phyloP scores from a whole-genome alignment of 148 eudicot species.

The Polygonum maritimum region DNA sequence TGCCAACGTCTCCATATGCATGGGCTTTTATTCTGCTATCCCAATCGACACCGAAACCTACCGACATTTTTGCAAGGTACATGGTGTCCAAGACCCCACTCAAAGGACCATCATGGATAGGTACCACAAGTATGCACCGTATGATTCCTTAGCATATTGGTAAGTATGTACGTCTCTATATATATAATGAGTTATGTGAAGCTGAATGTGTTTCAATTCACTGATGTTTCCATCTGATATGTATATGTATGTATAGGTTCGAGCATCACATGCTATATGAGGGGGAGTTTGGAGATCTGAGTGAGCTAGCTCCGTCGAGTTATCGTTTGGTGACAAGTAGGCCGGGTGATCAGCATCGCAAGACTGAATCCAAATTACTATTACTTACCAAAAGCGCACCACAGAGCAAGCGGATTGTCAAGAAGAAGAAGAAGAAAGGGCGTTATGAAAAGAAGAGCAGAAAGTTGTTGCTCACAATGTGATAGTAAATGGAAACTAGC shows the following conservation, averaged over 20 bases:
- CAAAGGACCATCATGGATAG: constrained; percentile 11
- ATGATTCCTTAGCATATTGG: constrained; percentile 48
- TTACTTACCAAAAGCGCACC: background rate
- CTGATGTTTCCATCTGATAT: background rate
- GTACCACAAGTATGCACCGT: constrained; percentile 39
- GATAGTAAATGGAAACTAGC: background rate
- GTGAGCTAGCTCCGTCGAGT: background rate
- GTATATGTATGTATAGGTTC: background rate
- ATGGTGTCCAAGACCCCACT: constrained; percentile 13
- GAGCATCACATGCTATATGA: background rate
- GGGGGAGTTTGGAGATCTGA: background rate
- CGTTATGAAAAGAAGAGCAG: background rate
- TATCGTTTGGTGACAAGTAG: background rate
- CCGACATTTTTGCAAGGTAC: constrained; percentile 25
- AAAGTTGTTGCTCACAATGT: background rate
- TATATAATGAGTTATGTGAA: background rate
- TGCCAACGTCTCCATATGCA: constrained; percentile 36
- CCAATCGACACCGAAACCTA: constrained; percentile 43
- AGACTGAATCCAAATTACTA: background rate
- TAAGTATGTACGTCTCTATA: background rate
- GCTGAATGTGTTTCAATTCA: background rate
- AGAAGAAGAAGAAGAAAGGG: constrained; percentile 1
- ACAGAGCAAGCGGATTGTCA: background rate
- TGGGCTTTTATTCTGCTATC: constrained; percentile 29
- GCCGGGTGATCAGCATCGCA: background rate